Evolutionary conservation across 1,284 basidiomycete species (phyloP).

Genomic region (Porogramme epimiltina): DNA sequence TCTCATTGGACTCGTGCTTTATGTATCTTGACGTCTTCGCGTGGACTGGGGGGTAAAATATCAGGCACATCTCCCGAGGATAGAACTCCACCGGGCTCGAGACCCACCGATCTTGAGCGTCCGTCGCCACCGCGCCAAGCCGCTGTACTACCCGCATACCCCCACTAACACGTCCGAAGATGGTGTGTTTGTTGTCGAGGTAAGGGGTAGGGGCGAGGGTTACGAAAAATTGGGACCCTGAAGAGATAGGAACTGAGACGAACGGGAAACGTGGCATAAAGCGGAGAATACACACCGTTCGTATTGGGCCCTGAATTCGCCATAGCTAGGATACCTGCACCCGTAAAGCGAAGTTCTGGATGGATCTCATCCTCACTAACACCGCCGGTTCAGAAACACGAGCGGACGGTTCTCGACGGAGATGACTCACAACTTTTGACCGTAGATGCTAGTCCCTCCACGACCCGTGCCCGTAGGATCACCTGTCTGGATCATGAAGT

Average conservation of each 20-base stretch:
- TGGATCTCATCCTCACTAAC: conserved; percentile 83
- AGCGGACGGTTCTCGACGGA: not conserved
- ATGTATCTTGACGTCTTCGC: conserved; percentile 80
- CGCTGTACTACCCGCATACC: conserved; percentile 89
- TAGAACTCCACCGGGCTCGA: conserved; percentile 4
- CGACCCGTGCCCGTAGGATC: conserved; percentile 95
- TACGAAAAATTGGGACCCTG: conserved; percentile 95
- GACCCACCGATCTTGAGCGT: conserved; percentile 75
- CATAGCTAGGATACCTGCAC: conserved; percentile 97
- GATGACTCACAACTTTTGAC: conserved; percentile 77
- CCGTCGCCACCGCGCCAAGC: conserved; percentile 77
- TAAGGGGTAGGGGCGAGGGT: conserved; percentile 89
- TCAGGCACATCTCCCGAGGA: conserved; percentile 14
- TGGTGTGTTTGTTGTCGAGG: conserved; percentile 93
- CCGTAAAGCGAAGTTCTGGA: conserved; percentile 88
- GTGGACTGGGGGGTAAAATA: conserved; percentile 50
- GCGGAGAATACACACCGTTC: conserved; percentile 60
- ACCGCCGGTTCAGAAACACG: not conserved
- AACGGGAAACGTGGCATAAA: not conserved
- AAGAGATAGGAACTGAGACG: conserved; percentile 7
- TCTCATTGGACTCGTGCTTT: conserved; percentile 62
- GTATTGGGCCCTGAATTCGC: conserved; percentile 94
- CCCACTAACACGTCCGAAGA: conserved; percentile 85
- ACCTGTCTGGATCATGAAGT: conserved; percentile 95
- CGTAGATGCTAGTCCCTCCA: conserved; percentile 93